Conservation (phyloP, 2,329 filamentous ascomycete genomes). For the Penicillium italicum region DNA sequence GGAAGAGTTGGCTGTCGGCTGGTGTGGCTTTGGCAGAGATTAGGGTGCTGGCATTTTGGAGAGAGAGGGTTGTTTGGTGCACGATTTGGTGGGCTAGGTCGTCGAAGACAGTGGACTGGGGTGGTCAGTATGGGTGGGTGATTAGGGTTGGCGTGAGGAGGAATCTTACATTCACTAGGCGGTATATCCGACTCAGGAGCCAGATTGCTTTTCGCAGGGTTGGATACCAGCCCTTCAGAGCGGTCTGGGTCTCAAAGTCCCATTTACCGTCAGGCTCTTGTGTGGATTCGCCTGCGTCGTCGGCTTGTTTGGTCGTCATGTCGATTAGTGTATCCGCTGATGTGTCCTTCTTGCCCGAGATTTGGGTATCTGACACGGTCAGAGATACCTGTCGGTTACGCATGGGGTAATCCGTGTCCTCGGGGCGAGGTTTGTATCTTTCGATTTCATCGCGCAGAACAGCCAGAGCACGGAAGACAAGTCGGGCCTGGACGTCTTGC, state of each 20-base stretch:
- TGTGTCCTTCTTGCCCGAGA: slow-evolving; percentile 54
- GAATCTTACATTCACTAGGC: slow-evolving; percentile 59
- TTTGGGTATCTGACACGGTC: slow-evolving; percentile 43
- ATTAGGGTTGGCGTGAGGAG: background rate
- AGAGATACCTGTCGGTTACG: slow-evolving; percentile 46
- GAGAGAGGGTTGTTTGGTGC: slow-evolving; percentile 79
- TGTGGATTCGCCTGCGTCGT: slow-evolving; percentile 48
- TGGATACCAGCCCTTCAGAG: slow-evolving; percentile 62
- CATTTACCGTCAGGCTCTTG: slow-evolving; percentile 47
- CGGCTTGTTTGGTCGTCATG: slow-evolving; percentile 46
- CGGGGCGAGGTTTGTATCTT: slow-evolving; percentile 60
- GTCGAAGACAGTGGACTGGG: slow-evolving; percentile 63
- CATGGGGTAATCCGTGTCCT: slow-evolving; percentile 63
- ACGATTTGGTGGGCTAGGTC: slow-evolving; percentile 78
- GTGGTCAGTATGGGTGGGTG: slow-evolving; percentile 12
- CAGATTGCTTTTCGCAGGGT: slow-evolving; percentile 65
- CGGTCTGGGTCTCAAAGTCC: slow-evolving; percentile 55
- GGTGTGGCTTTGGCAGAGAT: slow-evolving; percentile 61
- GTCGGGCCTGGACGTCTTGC: slow-evolving; percentile 64
- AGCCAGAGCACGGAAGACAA: slow-evolving; percentile 63
- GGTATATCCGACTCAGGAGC: slow-evolving; percentile 66
- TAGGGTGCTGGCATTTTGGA: slow-evolving; percentile 70
- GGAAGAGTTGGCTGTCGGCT: slow-evolving; percentile 80
- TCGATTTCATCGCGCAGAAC: slow-evolving; percentile 65
- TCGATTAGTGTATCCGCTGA: slow-evolving; percentile 39